Base-by-base conservation (phyloP, 179 eudicot species). In the Spergularia azorica region DNA sequence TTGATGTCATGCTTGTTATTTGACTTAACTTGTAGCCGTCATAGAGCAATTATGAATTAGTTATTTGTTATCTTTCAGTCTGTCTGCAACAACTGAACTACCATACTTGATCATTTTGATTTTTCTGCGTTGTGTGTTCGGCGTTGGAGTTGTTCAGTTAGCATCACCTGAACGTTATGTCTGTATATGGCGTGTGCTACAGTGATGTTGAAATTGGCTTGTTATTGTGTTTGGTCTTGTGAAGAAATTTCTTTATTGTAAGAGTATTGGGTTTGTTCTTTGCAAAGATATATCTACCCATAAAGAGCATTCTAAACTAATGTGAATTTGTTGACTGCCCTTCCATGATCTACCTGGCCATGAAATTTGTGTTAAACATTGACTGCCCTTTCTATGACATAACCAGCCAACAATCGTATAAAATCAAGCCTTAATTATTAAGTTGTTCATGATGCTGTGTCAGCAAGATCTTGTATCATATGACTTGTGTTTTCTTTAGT, bases 251-350 rank as follows among this genome's bases (percentile, higher is more conserved):
- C 43, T 51, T 51, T 60, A 36, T 66, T 66, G 32, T 52, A 70
- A 3, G 63, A 55, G 12, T 51, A 11, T 69, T 63, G 72, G 20
- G 59, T 66, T 76, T 71, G 64, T 43, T 72, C 48, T 52, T 70
- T 50, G 21, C 51, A 41, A 71, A 63, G 57, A 56, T 48, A 38
- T 56, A 59, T 51, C 62, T 21, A 46, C 70, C 76, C 63, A 36
- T 38, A 6, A 67, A 58, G 50, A 67, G 80, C 71, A 43, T 74
- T 74, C 76, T 65, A 75, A 50, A 75, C 57, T 57, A 48, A 36
- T 71, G 36, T 14, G 48, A 71, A 59, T 43, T 56, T 63, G 63
- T 75, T 79, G 76, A 57, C 76, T 73, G 63, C 55, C 64, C 41
- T 74, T 62, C 56, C 74, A 50, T 41, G 17, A 39, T 63, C 51